phyloP scores from a whole-genome alignment of 768 basidiomycete species.

The Mycena sanguinolenta region DNA sequence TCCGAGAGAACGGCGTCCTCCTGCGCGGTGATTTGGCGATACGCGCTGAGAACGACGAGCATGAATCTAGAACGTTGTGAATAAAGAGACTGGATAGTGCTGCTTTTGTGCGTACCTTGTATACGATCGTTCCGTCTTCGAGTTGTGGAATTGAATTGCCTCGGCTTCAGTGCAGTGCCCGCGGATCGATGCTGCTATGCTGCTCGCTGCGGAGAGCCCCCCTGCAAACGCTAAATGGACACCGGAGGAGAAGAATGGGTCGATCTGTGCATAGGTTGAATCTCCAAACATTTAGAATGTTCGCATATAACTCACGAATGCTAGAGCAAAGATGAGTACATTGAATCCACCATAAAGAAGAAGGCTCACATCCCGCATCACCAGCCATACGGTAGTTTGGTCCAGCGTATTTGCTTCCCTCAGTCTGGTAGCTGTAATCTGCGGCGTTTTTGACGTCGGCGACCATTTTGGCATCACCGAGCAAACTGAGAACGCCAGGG shows the following conservation, averaged over 20 bases:
- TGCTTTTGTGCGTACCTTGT: slow-evolving; percentile 43
- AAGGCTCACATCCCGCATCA: slow-evolving; percentile 46
- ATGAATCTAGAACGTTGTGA: slow-evolving; percentile 45
- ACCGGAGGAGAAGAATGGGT: slow-evolving; percentile 73
- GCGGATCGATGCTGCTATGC: slow-evolving; percentile 49
- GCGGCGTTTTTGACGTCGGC: slow-evolving; percentile 45
- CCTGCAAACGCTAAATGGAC: slow-evolving; percentile 55
- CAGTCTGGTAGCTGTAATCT: slow-evolving; percentile 53
- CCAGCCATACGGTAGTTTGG: slow-evolving; percentile 48
- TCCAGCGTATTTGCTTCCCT: slow-evolving; percentile 47
- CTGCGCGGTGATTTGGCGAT: slow-evolving; percentile 63
- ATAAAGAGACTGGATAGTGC: too few relatives aligned
- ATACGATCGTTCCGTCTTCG: slow-evolving; percentile 49
- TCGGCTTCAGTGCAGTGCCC: slow-evolving; percentile 47
- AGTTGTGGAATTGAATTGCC: slow-evolving; percentile 48
- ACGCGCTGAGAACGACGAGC: slow-evolving; percentile 61
- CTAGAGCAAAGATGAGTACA: neutral
- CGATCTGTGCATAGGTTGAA: slow-evolving; percentile 49
- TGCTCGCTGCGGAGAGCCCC: slow-evolving; percentile 52
- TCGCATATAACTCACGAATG: slow-evolving; percentile 1
- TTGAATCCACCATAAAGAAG: neutral
- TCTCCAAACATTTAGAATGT: too few relatives aligned
- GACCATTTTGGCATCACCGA: slow-evolving; percentile 42
- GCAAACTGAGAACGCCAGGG: slow-evolving; percentile 42
- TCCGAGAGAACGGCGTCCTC: slow-evolving; percentile 55